Percentiles rank a stretch among this genome's conserved stretches.
These are phyloP conservation scores for Suhomyces faveliae DNA, from an alignment of 805 yeast genomes.

Conservation along the genomic window DNA sequence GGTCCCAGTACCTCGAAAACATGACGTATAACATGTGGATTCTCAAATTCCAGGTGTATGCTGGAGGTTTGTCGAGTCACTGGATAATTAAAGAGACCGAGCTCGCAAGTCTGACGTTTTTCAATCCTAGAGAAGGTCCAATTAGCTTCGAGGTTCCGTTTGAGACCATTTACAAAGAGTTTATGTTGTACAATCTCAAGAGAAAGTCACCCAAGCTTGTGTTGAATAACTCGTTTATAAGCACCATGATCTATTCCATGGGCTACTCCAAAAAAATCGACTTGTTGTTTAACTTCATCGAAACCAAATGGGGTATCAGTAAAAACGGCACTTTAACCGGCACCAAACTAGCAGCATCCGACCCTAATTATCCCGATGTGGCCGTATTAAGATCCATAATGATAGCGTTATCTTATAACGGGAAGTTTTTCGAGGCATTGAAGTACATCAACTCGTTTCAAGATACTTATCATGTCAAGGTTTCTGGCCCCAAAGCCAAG, in stretches of 20 bases:
- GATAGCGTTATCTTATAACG: slow-evolving; percentile 32
- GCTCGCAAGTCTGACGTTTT: slow-evolving; percentile 10
- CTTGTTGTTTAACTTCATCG: slow-evolving; percentile 24
- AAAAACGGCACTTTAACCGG: slow-evolving; percentile 19
- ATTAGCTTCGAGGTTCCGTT: slow-evolving; percentile 20
- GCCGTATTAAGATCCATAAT: slow-evolving; percentile 29
- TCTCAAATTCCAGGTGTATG: slow-evolving; percentile 29
- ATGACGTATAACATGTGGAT: slow-evolving; percentile 38
- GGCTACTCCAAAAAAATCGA: slow-evolving; percentile 25
- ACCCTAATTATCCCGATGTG: slow-evolving; percentile 24
- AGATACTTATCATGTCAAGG: slow-evolving; percentile 23
- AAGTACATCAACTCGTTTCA: slow-evolving; percentile 37
- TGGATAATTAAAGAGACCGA: slow-evolving; percentile 30
- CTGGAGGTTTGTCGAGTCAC: slow-evolving; percentile 30
- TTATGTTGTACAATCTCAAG: slow-evolving; percentile 11
- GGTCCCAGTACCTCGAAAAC: slow-evolving; percentile 8
- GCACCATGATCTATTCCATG: slow-evolving; percentile 32
- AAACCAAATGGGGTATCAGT: slow-evolving; percentile 32
- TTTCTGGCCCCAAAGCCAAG: slow-evolving; percentile 16
- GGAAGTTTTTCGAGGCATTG: slow-evolving; percentile 31
- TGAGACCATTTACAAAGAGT: slow-evolving; percentile 25
- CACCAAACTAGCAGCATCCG: slow-evolving; percentile 7
- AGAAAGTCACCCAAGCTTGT: slow-evolving; percentile 5
- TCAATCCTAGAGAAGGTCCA: slow-evolving; percentile 20
- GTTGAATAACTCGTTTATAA: slow-evolving; percentile 22